phyloP scores from a whole-genome alignment of 179 eudicot species.

The Heliamphora pulchella region DNA sequence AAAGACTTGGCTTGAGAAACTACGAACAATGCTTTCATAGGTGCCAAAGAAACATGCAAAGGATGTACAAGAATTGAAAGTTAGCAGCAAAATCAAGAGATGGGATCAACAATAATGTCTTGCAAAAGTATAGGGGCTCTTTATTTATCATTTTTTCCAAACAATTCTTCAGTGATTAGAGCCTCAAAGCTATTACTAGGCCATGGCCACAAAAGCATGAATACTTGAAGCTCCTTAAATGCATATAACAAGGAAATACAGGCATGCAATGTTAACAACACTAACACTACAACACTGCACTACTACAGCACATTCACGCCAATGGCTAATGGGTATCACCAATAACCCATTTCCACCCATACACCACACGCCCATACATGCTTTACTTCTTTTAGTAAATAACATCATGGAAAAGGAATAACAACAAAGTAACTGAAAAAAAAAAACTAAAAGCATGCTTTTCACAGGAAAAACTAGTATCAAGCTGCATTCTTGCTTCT shows the following conservation, averaged over 20 bases:
- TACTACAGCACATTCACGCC: not conserved
- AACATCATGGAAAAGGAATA: not conserved
- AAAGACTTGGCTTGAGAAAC: not conserved
- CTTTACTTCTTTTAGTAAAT: not conserved
- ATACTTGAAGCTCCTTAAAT: not conserved
- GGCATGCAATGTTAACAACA: constrained; percentile 9
- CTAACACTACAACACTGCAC: not conserved
- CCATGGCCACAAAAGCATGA: too few relatives aligned
- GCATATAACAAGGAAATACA: not conserved
- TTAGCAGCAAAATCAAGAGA: constrained; percentile 3
- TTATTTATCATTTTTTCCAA: not conserved
- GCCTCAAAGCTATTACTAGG: not conserved
- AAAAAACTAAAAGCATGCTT: not conserved
- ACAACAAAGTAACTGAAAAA: not conserved
- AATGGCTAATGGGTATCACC: not conserved
- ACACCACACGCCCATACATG: not conserved
- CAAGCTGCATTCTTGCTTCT: not conserved
- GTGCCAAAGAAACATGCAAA: not conserved
- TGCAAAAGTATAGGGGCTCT: not conserved
- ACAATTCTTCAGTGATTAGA: not conserved
- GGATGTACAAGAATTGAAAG: not conserved
- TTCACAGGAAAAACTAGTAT: not conserved
- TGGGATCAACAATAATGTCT: not conserved
- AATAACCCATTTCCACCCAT: not conserved
- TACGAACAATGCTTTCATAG: not conserved